Conservation (phyloP, 106 monocot species). For the Phalaenopsis equestris region DNA sequence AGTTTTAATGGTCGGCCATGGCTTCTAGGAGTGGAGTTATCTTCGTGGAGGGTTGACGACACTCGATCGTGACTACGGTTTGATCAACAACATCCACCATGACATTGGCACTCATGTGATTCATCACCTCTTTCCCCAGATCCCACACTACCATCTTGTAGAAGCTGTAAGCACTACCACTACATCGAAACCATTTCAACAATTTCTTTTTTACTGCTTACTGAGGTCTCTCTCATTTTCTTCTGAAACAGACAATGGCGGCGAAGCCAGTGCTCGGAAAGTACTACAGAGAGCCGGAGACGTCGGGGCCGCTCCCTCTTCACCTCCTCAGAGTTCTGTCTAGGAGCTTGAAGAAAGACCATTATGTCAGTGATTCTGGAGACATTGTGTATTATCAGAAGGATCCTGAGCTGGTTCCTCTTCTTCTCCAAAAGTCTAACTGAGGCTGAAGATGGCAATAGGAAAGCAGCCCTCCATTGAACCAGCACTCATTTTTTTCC, state of each 20-base stretch:
- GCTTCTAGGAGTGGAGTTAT: constrained; percentile 78
- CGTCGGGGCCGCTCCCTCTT: constrained; percentile 61
- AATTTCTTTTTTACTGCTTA: neutral
- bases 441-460: neutral
- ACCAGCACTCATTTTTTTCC: neutral
- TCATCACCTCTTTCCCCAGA: constrained; percentile 92
- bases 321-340: constrained; percentile 47
- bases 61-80: constrained; percentile 77
- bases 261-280: constrained; percentile 70
- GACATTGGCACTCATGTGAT: constrained; percentile 94
- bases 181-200: neutral
- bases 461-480: neutral
- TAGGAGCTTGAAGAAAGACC: constrained; percentile 60
- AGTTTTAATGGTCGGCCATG: neutral
- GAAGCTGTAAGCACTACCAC: constrained; percentile 77
- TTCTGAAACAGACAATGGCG: constrained; percentile 51
- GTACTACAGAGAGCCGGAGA: constrained; percentile 82
- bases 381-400: constrained; percentile 79
- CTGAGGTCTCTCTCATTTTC: neutral
- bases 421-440: neutral
- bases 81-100: constrained; percentile 91
- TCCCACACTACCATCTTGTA: constrained; percentile 77
- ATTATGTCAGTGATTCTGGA: constrained; percentile 66
- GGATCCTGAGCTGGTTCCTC: constrained; percentile 24
- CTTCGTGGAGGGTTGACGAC: constrained; percentile 80